These are phyloP conservation scores for Pythium pyrilobum DNA, from an alignment of 352 stramenopile genomes.

Conservation along the genomic window DNA sequence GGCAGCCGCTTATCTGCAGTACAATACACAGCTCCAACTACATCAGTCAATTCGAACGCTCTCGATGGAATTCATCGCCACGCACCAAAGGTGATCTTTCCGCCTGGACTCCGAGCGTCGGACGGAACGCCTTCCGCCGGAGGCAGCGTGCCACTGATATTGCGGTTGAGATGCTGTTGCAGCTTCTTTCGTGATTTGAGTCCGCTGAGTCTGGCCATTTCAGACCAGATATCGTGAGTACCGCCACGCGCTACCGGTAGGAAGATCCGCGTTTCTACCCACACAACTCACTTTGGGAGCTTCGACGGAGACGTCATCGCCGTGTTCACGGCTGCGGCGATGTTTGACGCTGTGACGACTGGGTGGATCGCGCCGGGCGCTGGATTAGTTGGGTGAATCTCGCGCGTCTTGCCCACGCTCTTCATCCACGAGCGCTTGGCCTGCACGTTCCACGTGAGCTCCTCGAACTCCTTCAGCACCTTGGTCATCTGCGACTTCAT, in stretches of 20 bases:
- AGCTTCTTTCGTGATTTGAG: conserved; percentile 43
- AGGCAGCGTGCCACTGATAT: conserved; percentile 24
- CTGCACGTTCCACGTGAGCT: conserved; percentile 43
- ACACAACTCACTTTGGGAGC: conserved; percentile 44
- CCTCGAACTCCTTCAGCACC: conserved; percentile 65
- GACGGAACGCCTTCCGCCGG: conserved; percentile 16
- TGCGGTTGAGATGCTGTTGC: conserved; percentile 31
- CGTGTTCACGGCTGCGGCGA: neutral
- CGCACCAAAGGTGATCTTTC: conserved; percentile 63
- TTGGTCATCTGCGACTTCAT: conserved; percentile 70
- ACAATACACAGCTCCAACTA: neutral
- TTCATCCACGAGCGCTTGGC: conserved; percentile 71
- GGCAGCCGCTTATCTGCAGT: conserved; percentile 58
- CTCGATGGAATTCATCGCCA: neutral
- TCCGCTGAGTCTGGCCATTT: conserved; percentile 25
- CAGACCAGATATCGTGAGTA: no score
- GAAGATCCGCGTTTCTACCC: neutral
- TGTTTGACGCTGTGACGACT: conserved; percentile 27
- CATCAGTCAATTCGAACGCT: no score
- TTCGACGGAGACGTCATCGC: conserved; percentile 20
- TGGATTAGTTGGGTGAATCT: conserved; percentile 23
- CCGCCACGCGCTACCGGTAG: neutral
- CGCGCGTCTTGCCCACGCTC: conserved; percentile 36
- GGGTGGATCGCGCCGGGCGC: conserved; percentile 22
- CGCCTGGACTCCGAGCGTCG: conserved; percentile 38